Percentiles rank a stretch among this genome's conserved stretches.
These are phyloP conservation scores for Immersiporthe knoxdaviesiana DNA, from an alignment of 2,329 filamentous ascomycete species.

Conservation along the genomic window DNA sequence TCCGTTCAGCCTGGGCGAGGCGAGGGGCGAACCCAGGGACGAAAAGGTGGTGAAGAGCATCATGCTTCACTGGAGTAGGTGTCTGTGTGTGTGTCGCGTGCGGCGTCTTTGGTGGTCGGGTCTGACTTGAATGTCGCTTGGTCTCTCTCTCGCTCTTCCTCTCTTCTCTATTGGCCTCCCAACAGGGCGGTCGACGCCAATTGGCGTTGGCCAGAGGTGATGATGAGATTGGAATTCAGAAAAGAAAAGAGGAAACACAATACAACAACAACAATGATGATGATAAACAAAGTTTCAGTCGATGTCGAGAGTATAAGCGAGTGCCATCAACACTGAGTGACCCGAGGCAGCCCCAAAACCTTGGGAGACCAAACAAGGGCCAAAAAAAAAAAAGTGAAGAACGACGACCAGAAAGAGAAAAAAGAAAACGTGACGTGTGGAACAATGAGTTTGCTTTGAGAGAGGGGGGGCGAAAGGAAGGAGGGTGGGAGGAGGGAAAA, in stretches of 20 bases:
- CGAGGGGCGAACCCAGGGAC: constrained; percentile 29
- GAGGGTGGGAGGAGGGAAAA: not conserved
- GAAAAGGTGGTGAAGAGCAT: constrained; percentile 19
- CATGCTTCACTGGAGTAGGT: not conserved
- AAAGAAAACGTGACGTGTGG: not conserved
- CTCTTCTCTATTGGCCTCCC: not conserved
- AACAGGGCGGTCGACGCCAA: not conserved
- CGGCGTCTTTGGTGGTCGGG: not conserved
- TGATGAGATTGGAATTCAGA: too few relatives aligned
- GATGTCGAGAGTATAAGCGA: constrained; percentile 10
- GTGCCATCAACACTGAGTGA: constrained; percentile 3
- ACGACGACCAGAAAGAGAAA: not conserved
- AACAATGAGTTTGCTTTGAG: not conserved
- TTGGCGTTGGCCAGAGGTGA: not conserved
- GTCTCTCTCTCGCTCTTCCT: not conserved
- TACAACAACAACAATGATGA: not conserved
- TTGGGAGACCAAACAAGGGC: not conserved
- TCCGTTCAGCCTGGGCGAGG: constrained; percentile 35
- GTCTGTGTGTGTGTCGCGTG: not conserved
- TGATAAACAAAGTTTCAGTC: not conserved
- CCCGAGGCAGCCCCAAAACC: not conserved
- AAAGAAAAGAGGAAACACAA: not conserved
- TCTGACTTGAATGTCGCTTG: not conserved
- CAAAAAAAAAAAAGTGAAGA: not conserved
- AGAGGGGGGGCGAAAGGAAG: not conserved